phyloP scores from a whole-genome alignment of 2,329 filamentous ascomycete genomes.

The Cladophialophora immunda region DNA sequence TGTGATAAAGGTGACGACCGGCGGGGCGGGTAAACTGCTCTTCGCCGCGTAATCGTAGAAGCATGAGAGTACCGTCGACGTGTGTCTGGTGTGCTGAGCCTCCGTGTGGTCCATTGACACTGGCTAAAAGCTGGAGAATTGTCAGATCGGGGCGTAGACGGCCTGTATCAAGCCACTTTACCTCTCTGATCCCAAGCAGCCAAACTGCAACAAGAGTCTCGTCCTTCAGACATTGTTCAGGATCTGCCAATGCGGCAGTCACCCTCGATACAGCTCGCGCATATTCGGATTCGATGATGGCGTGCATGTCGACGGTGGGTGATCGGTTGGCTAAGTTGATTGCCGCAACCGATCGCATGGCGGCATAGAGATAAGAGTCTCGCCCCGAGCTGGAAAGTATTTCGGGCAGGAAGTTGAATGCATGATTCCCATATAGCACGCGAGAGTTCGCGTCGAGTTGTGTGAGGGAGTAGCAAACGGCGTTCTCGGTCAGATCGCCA shows the following conservation, averaged over 20 bases:
- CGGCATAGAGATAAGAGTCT: conserved; percentile 30
- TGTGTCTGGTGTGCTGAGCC: conserved; percentile 28
- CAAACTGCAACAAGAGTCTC: conserved; percentile 35
- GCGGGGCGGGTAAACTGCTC: conserved; percentile 27
- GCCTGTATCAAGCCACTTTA: background rate
- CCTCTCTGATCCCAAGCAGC: conserved; percentile 33
- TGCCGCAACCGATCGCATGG: conserved; percentile 31
- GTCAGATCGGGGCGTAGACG: conserved; percentile 9
- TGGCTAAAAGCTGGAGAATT: conserved; percentile 25
- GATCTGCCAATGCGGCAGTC: conserved; percentile 29
- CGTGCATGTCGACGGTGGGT: conserved; percentile 28
- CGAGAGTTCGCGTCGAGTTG: conserved; percentile 33
- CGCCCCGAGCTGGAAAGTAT: conserved; percentile 22
- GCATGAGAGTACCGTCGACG: conserved; percentile 33
- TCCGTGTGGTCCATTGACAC: conserved; percentile 20
- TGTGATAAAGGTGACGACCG: conserved; percentile 29
- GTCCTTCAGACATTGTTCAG: conserved; percentile 29
- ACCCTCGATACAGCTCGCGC: conserved; percentile 28
- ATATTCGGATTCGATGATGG: conserved; percentile 30
- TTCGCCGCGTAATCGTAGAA: conserved; percentile 31
- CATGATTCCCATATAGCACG: conserved; percentile 31
- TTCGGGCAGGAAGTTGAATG: conserved; percentile 28
- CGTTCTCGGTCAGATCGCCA: conserved; percentile 27
- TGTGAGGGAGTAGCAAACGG: conserved; percentile 33
- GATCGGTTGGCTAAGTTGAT: conserved; percentile 35